Percentiles rank a stretch among this genome's conserved stretches.
Conservation (phyloP, 805 yeast species). For the Lipomyces yamadae region DNA sequence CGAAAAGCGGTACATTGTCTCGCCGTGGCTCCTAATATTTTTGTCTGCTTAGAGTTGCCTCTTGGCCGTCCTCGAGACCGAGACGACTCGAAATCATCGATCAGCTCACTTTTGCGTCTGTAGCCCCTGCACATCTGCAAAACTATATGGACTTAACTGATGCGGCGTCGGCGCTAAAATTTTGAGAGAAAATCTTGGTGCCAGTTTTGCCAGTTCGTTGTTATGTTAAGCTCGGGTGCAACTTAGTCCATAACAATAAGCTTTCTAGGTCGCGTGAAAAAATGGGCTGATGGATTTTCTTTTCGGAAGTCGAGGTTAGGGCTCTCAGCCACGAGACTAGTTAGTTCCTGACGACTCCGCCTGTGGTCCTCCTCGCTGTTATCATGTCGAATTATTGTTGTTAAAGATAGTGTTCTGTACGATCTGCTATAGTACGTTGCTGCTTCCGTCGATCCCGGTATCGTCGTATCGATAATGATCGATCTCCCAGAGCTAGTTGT, state of each 20-base stretch:
- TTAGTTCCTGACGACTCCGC: too few relatives aligned
- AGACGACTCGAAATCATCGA: not conserved
- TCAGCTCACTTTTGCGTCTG: slow-evolving; percentile 11
- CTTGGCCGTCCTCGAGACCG: not conserved
- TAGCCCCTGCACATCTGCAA: slow-evolving; percentile 2
- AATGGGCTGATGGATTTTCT: not conserved
- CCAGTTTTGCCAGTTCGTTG: not conserved
- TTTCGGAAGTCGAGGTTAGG: too few relatives aligned
- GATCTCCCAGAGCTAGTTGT: too few relatives aligned
- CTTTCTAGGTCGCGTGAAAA: not conserved
- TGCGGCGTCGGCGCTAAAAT: not conserved
- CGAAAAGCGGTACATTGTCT: not conserved
- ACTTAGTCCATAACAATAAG: not conserved
- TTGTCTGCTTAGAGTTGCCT: not conserved
- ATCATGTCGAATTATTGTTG: too few relatives aligned
- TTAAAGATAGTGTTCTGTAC: too few relatives aligned
- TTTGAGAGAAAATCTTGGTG: not conserved
- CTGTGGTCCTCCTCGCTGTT: not conserved
- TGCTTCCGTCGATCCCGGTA: too few relatives aligned
- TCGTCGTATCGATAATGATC: too few relatives aligned
- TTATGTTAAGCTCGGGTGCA: too few relatives aligned
- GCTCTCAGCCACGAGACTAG: too few relatives aligned
- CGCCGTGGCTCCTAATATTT: not conserved
- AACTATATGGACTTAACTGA: not conserved
- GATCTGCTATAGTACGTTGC: too few relatives aligned